Conservation (phyloP, 2,329 filamentous ascomycete species). For the Cordyceps sp. region DNA sequence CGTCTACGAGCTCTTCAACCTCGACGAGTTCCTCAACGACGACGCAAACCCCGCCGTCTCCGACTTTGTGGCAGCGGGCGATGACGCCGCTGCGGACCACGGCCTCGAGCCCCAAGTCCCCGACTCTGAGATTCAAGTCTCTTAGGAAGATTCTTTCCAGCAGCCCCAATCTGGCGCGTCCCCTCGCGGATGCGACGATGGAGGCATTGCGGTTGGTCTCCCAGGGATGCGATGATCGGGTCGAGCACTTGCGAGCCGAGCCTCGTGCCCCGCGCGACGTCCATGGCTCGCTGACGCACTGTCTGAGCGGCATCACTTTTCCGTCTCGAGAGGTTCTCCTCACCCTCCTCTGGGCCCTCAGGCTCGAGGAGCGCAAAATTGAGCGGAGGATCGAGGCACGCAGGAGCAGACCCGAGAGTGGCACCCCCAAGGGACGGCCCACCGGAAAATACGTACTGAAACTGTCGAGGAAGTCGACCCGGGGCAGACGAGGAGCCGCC, state of each 20-base stretch:
- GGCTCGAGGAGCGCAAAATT: slow-evolving; percentile 22
- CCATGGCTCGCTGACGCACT: slow-evolving; percentile 16
- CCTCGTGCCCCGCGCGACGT: slow-evolving; percentile 19
- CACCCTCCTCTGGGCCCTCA: slow-evolving; percentile 28
- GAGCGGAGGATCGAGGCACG: slow-evolving; percentile 7
- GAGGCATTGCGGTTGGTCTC: slow-evolving; percentile 55
- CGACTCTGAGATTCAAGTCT: slow-evolving; percentile 42
- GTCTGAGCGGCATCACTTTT: slow-evolving; percentile 19
- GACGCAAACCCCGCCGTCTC: slow-evolving; percentile 26
- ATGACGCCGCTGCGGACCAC: slow-evolving; percentile 35
- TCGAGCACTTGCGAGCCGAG: slow-evolving; percentile 19
- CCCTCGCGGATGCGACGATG: slow-evolving; percentile 57
- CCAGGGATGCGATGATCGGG: slow-evolving; percentile 34
- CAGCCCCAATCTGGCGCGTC: slow-evolving; percentile 61
- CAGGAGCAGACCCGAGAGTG: slow-evolving; percentile 9
- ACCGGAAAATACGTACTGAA: slow-evolving; percentile 9
- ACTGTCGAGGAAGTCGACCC: slow-evolving; percentile 7
- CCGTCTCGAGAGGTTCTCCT: slow-evolving; percentile 31
- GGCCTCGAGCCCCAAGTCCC: slow-evolving; percentile 33
- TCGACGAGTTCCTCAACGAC: slow-evolving; percentile 38
- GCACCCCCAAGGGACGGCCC: slow-evolving; percentile 8
- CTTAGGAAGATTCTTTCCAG: slow-evolving; percentile 52
- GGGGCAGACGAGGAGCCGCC: slow-evolving; percentile 5
- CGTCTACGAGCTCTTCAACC: slow-evolving; percentile 30
- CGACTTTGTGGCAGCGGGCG: slow-evolving; percentile 31